A percentile compares a stretch with the other conserved stretches of the same genome.
Evolutionary conservation across 148 eudicot genomes (phyloP).

Genomic region (Amaranthus cruentus): DNA sequence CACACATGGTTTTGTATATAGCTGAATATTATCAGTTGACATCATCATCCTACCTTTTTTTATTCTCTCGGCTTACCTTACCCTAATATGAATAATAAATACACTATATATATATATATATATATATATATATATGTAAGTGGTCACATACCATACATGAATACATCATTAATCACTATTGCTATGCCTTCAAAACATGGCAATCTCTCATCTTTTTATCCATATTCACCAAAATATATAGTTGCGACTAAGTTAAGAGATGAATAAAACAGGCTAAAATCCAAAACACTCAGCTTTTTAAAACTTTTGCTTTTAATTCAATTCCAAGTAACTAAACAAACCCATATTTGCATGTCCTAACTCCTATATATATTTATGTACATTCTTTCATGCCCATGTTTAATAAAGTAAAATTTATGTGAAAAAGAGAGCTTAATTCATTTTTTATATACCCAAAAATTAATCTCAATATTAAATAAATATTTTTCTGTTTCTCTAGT

Average conservation of each 20-base stretch:
- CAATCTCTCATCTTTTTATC: constrained; percentile 18
- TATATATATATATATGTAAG: not conserved
- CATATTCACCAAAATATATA: constrained; percentile 16
- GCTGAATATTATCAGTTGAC: no score
- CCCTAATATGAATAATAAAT: no score
- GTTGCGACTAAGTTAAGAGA: constrained; percentile 38
- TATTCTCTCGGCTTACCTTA: no score
- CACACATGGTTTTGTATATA: no score
- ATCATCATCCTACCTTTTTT: no score
- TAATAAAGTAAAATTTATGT: constrained; percentile 1
- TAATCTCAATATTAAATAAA: not conserved
- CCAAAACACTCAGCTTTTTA: not conserved
- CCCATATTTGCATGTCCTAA: not conserved
- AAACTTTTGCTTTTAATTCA: constrained; percentile 27
- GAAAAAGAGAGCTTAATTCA: not conserved
- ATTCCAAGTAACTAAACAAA: constrained; percentile 25
- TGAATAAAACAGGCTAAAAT: not conserved
- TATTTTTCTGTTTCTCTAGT: not conserved
- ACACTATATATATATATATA: not conserved
- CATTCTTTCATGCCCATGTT: not conserved
- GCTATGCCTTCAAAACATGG: constrained; percentile 24
- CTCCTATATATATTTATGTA: not conserved
- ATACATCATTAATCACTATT: constrained; percentile 4
- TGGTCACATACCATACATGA: not conserved
- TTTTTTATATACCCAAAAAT: not conserved